Percentiles rank a stretch among this genome's conserved stretches.
These are phyloP conservation scores for Pseudopyrenochaeta lycopersici DNA, from an alignment of 2,329 filamentous ascomycete genomes.

Conservation along the genomic window DNA sequence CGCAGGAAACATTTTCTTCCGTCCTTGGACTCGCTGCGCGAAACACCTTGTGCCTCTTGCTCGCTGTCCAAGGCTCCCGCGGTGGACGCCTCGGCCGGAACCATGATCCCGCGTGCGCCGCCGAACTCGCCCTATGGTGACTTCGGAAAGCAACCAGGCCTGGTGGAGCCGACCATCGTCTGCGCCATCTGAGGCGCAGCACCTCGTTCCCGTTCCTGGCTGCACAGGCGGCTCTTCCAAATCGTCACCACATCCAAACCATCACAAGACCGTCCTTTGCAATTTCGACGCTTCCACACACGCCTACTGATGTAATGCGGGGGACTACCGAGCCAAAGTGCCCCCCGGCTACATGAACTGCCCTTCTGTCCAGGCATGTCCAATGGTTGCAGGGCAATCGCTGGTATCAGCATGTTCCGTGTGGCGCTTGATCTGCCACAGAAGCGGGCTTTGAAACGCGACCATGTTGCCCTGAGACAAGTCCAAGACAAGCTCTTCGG, in stretches of 20 bases:
- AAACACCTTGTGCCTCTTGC: conserved; percentile 27
- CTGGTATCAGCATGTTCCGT: conserved; percentile 33
- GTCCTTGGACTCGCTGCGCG: conserved; percentile 18
- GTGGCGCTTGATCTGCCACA: conserved; percentile 37
- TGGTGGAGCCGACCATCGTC: conserved; percentile 11
- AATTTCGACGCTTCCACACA: background rate
- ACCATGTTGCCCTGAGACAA: conserved; percentile 43
- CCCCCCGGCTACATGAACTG: conserved; percentile 4
- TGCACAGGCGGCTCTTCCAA: conserved; percentile 22
- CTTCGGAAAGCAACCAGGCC: conserved; percentile 3
- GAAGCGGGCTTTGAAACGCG: conserved; percentile 47
- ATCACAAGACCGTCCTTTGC: conserved; percentile 10
- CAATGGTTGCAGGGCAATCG: conserved; percentile 23
- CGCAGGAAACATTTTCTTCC: conserved; percentile 30
- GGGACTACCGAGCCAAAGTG: conserved; percentile 13
- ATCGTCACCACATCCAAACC: conserved; percentile 11
- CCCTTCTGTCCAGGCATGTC: conserved; percentile 2
- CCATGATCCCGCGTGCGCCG: conserved; percentile 2
- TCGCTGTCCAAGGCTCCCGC: background rate
- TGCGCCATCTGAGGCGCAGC: conserved; percentile 24
- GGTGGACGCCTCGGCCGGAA: conserved; percentile 12
- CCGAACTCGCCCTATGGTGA: conserved; percentile 10
- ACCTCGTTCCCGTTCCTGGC: background rate
- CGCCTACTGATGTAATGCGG: conserved; percentile 22
- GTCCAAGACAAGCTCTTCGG: conserved; percentile 42